phyloP scores from a whole-genome alignment of 805 yeast species.

The Cyberlindnera mycetangii region DNA sequence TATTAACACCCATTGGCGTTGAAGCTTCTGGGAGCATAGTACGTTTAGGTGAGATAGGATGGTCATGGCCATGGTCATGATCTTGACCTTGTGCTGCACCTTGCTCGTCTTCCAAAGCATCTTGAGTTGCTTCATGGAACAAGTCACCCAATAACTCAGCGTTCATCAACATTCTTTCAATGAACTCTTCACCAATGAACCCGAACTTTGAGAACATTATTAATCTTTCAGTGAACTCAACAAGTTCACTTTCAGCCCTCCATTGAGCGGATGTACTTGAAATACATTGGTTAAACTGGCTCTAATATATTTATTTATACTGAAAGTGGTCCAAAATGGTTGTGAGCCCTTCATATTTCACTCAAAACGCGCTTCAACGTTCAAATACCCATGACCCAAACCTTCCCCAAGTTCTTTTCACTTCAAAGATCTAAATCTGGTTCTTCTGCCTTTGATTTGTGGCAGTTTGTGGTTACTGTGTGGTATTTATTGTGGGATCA shows the following conservation, averaged over 20 bases:
- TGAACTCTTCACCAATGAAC: conserved; percentile 29
- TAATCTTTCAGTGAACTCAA: conserved; percentile 40
- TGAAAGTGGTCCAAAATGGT: too few relatives aligned
- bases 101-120: not conserved
- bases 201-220: conserved; percentile 34
- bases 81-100: not conserved
- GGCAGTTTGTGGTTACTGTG: too few relatives aligned
- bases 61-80: not conserved
- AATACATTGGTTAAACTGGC: too few relatives aligned
- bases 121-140: conserved; percentile 13
- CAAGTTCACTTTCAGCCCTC: conserved; percentile 40
- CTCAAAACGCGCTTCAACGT: not conserved
- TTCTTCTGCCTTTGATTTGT: too few relatives aligned
- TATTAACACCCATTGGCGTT: not conserved
- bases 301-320: too few relatives aligned
- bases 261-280: conserved; percentile 31
- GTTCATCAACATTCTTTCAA: conserved; percentile 38
- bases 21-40: not conserved
- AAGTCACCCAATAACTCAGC: conserved; percentile 33
- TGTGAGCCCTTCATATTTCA: not conserved
- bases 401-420: not conserved
- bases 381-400: not conserved
- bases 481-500: too few relatives aligned
- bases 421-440: too few relatives aligned
- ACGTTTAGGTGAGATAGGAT: not conserved